Conservation (phyloP, 768 basidiomycete species). For the Clathrus columnatus region DNA sequence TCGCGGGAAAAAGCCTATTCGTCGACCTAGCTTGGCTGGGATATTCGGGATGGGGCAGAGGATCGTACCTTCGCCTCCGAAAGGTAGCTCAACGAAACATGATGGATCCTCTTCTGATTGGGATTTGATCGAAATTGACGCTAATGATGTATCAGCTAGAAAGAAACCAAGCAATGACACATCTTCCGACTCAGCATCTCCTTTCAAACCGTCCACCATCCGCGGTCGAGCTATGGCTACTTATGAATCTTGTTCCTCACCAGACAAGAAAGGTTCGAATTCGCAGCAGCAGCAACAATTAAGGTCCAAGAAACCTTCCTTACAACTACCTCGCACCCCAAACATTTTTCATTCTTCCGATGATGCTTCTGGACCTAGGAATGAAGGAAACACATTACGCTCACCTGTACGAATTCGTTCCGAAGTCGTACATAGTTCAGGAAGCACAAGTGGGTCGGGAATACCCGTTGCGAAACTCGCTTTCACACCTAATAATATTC, state of each 20-base stretch:
- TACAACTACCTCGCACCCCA: not conserved
- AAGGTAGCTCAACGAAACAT: not conserved
- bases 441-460: not conserved
- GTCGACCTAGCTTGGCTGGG: constrained; percentile 6
- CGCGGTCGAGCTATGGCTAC: not conserved
- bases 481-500: constrained; percentile 84
- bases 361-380: too few relatives aligned
- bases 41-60: constrained; percentile 5
- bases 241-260: not conserved
- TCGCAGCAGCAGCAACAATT: not conserved
- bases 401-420: not conserved
- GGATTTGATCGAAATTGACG: not conserved
- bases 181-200: not conserved
- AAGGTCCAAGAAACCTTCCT: not conserved
- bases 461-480: constrained; percentile 39
- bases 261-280: not conserved
- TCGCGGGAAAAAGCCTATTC: not conserved
- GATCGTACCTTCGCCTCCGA: not conserved
- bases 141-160: not conserved
- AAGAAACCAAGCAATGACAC: not conserved
- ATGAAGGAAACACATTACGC: not conserved
- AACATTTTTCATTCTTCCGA: not conserved
- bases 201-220: not conserved
- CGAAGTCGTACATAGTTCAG: not conserved
- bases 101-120: constrained; percentile 3